Percentiles rank a stretch among this genome's conserved stretches.
These are phyloP conservation scores for Yarrowia porcina DNA, from an alignment of 805 yeast genomes.

Conservation along the genomic window DNA sequence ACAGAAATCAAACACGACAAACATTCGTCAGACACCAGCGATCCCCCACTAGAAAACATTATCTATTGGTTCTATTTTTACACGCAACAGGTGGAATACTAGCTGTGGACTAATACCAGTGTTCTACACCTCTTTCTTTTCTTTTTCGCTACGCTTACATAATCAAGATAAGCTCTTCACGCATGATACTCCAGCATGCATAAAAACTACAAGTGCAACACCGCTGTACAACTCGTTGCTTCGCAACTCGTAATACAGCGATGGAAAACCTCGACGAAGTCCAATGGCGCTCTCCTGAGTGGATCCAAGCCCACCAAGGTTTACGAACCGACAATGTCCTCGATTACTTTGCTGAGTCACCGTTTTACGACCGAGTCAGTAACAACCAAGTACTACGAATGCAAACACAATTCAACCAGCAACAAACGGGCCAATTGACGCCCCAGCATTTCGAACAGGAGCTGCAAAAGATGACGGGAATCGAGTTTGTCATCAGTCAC, in stretches of 20 bases:
- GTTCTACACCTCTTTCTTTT: too few relatives aligned
- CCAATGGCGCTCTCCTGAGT: constrained; percentile 97
- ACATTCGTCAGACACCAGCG: too few relatives aligned
- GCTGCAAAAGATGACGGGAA: constrained; percentile 73
- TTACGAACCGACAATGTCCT: constrained; percentile 84
- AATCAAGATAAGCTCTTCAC: too few relatives aligned
- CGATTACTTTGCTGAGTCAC: constrained; percentile 90
- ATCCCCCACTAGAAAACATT: too few relatives aligned
- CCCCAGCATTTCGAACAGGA: constrained; percentile 48
- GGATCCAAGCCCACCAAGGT: constrained; percentile 83
- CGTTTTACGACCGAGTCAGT: constrained; percentile 90
- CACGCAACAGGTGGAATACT: too few relatives aligned
- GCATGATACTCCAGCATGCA: too few relatives aligned
- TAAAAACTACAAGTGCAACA: too few relatives aligned
- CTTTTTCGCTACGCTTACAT: too few relatives aligned
- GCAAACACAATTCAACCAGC: constrained; percentile 83
- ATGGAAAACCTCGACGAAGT: constrained; percentile 66
- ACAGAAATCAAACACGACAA: too few relatives aligned
- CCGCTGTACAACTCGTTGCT: too few relatives aligned
- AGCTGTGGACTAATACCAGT: too few relatives aligned
- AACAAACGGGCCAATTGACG: constrained; percentile 39
- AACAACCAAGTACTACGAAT: constrained; percentile 92
- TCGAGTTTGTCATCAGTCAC: constrained; percentile 73
- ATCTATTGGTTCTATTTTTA: too few relatives aligned
- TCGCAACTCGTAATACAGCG: constrained; percentile 29